Evolutionary conservation across 805 yeast genomes (phyloP).

Genomic region (Metschnikowia arizonensis): DNA sequence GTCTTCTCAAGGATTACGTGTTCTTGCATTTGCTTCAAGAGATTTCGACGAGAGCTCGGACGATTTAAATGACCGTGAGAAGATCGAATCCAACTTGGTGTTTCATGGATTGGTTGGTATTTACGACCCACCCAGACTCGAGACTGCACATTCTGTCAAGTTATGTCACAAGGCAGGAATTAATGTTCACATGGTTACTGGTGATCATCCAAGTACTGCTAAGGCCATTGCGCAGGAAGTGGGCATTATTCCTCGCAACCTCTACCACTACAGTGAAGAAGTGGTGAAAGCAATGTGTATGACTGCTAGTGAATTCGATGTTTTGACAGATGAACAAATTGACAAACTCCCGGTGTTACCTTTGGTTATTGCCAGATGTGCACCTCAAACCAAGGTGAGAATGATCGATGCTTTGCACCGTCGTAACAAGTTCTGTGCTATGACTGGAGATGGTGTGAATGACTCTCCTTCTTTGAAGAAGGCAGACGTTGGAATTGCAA

Average conservation of each 20-base stretch:
- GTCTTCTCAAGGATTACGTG: conserved; percentile 20
- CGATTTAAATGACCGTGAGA: conserved; percentile 16
- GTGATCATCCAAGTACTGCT: conserved; percentile 22
- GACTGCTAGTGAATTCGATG: conserved; percentile 72
- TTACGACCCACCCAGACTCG: conserved; percentile 21
- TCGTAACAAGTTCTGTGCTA: conserved; percentile 51
- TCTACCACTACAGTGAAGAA: conserved; percentile 51
- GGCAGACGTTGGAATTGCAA: conserved; percentile 29
- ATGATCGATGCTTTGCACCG: conserved; percentile 69
- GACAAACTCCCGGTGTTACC: conserved; percentile 64
- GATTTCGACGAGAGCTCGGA: conserved; percentile 12
- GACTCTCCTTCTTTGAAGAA: conserved; percentile 27
- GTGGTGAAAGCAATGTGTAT: conserved; percentile 65
- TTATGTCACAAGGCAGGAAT: conserved; percentile 21
- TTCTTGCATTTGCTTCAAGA: conserved; percentile 20
- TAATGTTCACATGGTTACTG: conserved; percentile 22
- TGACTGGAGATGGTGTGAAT: conserved; percentile 56
- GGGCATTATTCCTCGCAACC: conserved; percentile 35
- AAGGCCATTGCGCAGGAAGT: conserved; percentile 23
- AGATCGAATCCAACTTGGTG: conserved; percentile 17
- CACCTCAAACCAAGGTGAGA: conserved; percentile 77
- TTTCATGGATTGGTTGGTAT: conserved; percentile 22
- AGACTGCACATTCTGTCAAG: conserved; percentile 19
- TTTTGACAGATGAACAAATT: conserved; percentile 54
- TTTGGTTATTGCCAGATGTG: conserved; percentile 75